Base-by-base conservation (phyloP, 73 alveolate species). In the Stentor coeruleus region DNA sequence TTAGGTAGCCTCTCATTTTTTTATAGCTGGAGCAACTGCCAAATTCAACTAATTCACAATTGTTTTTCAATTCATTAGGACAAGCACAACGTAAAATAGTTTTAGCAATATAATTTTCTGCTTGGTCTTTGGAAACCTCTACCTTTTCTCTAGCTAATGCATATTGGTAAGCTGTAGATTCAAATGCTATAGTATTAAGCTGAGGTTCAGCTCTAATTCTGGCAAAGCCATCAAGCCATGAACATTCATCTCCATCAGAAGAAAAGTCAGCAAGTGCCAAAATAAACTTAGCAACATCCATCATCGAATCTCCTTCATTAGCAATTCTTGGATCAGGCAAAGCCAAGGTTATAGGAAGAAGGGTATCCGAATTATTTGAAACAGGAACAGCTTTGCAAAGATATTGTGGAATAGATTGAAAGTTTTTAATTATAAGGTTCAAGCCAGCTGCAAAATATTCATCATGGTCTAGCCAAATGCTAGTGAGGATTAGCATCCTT, bases 251-350 rank as follows among this genome's bases (percentile, higher is more conserved):
- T 14, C n/a, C 26, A 66, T 66, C 37, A 40, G 79, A 20, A 66
- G 79, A 31, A 26, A 20, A 20, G 33, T 66, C 15, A 66, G 49
- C 14, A 26, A 66, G 79, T 14, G 79, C n/a, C 11, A 0, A 14
- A 20, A 66, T 20, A 28, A 31, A 33, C 33, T 20, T 26, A 20
- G 79, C 1, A 0, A 66, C 33, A 28, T 66, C 40, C 26, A 11
- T 66, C 1, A 66, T 28, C 14, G 36, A 26, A 33, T 14, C 33
- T 20, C 79, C 37, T 1, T 28, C 11, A 26, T 33, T 26, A 2
- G n/a, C 37, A 26, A 31, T 26, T 66, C 79, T 66, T 20, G 79
- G 79, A 2, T 66, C 79, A 15, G 79, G 79, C n/a, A 66, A 37
- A 28, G 37, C 37, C 14, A 66, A 2, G 33, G 79, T 66, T 1